Base-by-base conservation (phyloP, 257 asterid genomes). In the Fraxinus americana region DNA sequence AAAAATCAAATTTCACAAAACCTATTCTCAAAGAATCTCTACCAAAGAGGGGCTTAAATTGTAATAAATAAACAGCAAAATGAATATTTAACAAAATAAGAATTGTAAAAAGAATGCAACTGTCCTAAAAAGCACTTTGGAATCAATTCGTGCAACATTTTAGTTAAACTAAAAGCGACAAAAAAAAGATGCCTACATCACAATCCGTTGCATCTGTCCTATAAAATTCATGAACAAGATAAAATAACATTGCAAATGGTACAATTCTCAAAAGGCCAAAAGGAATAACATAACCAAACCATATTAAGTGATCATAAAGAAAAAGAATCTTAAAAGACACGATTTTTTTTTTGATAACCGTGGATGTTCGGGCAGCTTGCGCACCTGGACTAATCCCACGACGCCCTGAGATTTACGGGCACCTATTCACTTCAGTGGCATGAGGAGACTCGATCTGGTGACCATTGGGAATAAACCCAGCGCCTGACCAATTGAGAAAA, bases 91-190 rank as follows among this genome's bases (percentile, higher is more conserved):
- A 32, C 34, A 32, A 32, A 32, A 32, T 2, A 32, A 32, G 34
- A 48, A 48, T 48, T 38, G 39, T 35, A 29, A 45, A 74, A 45
- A 70, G 77, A 36, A 71, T 45, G 66, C 78, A 11, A 66, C 36
- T 5, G 54, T 66, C 73, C 27, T 72, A 6, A 11, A 36, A 32
- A 27, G 27, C 76, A 35, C 17, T 43, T 50, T 13, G 69, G 29
- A 59, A 54, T 78, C 70, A 27, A 29, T 21, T 52, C 78, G 65
- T 61, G 74, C 74, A 45, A 25, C 34, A 75, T 19, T 76, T 29
- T 61, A n/a, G 67, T 67, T 36, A 48, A 73, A 50, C 61, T 11
- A 41, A 43, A 82, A 30, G 54, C 72, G 63, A 43, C 32, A 30
- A 30, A 30, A 30, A 30, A 30, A 30, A 30, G 65, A 54, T 54